Evolutionary conservation across 148 eudicot genomes (phyloP), one percentile per base, ranked within the genome.

Genomic region (Cornus controversa): DNA sequence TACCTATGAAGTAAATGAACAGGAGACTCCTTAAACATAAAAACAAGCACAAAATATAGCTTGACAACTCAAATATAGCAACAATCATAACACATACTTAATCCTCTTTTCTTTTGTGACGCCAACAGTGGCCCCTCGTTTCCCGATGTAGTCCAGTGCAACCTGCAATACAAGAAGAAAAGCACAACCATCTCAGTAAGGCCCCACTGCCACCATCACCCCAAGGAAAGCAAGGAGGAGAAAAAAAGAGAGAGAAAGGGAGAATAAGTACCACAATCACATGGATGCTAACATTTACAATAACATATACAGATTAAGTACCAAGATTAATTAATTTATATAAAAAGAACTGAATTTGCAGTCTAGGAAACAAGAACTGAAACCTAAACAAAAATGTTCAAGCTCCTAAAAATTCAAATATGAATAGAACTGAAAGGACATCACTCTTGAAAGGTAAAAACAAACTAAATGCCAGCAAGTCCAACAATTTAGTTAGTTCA

Each of bases 61-160:
- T 13, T 14, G 36, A 13, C 18, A 36, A 36, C 62, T 37, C 54
- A 72, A 31, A 18, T 67, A 50, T 27, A 72, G 26, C 31, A 14
- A 80, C 62, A 18, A 68, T 60, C 20, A 75, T 6, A 66, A 72
- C 26, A 63, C 89, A 76, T 74, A 93, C 91, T 96, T 96, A 29
- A 96, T 96, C 75, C 99, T 89, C 87, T 93, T 96, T 77, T 96
- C 99, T 82, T 71, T 85, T 4, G 97, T 90, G 73, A 89, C 98
- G 86, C 99, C 99, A 80, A 93, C 98, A 54, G 97, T 91, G 14
- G 96, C 87, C 54, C 99, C 98, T 90, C 99, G 90, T 87, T 96
- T 96, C 29, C 99, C 99, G 16, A 96, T 96, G 83, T 96, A 96
- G 70, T 96, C 99, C 11, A 96, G 89, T 1, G 99, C 99, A 67